phyloP scores from a whole-genome alignment of 2,329 filamentous ascomycete species.

The Nothopassalora personata region DNA sequence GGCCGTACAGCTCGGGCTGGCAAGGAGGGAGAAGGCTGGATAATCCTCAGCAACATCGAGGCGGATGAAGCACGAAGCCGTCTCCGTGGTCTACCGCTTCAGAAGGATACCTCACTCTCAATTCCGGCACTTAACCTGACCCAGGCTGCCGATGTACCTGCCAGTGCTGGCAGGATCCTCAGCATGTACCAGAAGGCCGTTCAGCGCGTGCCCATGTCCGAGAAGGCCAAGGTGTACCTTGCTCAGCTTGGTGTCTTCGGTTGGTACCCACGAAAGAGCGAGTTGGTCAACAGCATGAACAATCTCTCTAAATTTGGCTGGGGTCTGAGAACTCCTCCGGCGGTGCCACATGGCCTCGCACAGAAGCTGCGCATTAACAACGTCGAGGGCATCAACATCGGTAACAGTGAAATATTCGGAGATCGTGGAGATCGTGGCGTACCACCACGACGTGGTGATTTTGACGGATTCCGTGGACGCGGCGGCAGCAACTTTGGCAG shows the following conservation, averaged over 20 bases:
- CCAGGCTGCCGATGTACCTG: conserved; percentile 37
- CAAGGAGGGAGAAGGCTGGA: conserved; percentile 66
- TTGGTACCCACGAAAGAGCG: conserved; percentile 34
- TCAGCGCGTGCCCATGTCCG: conserved; percentile 36
- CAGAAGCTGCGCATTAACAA: conserved; percentile 26
- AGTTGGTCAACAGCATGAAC: conserved; percentile 49
- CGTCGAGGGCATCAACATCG: conserved; percentile 30
- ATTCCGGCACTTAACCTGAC: conserved; percentile 47
- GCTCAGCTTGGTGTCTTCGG: conserved; percentile 53
- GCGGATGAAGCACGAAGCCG: conserved; percentile 44
- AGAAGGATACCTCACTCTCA: conserved; percentile 49
- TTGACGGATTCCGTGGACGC: not conserved
- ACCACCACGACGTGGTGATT: not conserved
- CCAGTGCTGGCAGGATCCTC: conserved; percentile 42
- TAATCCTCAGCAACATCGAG: conserved; percentile 58
- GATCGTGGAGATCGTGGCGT: conserved; percentile 1
- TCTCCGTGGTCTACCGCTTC: conserved; percentile 57
- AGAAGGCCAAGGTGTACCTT: conserved; percentile 50
- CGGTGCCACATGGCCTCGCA: conserved; percentile 29
- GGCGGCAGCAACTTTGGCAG: conserved; percentile 11
- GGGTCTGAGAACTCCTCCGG: conserved; percentile 49
- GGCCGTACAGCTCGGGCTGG: conserved; percentile 59
- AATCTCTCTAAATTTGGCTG: conserved; percentile 48
- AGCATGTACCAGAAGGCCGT: conserved; percentile 39
- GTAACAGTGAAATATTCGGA: conserved; percentile 5